These are phyloP conservation scores for Tripterygium wilfordii DNA, from an alignment of 177 flowering plant species.

Conservation along the genomic window DNA sequence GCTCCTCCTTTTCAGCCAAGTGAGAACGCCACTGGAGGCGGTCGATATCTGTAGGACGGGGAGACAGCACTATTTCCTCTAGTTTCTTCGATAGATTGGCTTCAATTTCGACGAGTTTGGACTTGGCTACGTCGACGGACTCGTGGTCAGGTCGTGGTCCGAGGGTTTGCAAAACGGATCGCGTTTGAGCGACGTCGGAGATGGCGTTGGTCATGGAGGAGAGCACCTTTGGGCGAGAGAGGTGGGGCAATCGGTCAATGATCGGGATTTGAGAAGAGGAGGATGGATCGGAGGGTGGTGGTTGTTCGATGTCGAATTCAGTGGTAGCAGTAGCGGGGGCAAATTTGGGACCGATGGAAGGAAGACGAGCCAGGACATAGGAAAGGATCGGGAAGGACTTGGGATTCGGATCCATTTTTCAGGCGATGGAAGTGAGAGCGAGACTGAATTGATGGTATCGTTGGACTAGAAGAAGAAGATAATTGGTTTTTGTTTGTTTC, in stretches of 20 bases:
- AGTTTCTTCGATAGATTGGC: slow-evolving; percentile 31
- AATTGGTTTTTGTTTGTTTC: too few relatives aligned
- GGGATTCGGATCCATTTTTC: slow-evolving; percentile 77
- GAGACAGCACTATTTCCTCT: slow-evolving; percentile 48
- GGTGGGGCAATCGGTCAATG: too few relatives aligned
- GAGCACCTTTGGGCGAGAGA: slow-evolving; percentile 34
- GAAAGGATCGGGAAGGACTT: slow-evolving; percentile 65
- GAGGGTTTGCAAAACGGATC: slow-evolving; percentile 56
- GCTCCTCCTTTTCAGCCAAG: slow-evolving; percentile 41
- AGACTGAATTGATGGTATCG: too few relatives aligned
- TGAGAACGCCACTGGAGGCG: slow-evolving; percentile 35
- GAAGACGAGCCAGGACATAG: slow-evolving; percentile 60
- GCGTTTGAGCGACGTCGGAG: slow-evolving; percentile 66
- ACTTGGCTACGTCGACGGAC: slow-evolving; percentile 59
- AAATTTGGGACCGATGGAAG: slow-evolving; percentile 21
- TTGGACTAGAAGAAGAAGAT: too few relatives aligned
- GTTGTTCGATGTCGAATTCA: slow-evolving; percentile 51
- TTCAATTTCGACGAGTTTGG: slow-evolving; percentile 53
- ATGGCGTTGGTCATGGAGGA: slow-evolving; percentile 58
- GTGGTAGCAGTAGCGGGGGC: slow-evolving; percentile 6
- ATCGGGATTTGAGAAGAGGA: slow-evolving; percentile 10
- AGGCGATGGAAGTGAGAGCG: too few relatives aligned
- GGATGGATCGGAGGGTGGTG: slow-evolving; percentile 15
- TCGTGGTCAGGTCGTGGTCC: slow-evolving; percentile 89
- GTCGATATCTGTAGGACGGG: slow-evolving; percentile 40